Evolutionary conservation across 768 basidiomycete genomes (phyloP).

Genomic region (Pisolithus albus): DNA sequence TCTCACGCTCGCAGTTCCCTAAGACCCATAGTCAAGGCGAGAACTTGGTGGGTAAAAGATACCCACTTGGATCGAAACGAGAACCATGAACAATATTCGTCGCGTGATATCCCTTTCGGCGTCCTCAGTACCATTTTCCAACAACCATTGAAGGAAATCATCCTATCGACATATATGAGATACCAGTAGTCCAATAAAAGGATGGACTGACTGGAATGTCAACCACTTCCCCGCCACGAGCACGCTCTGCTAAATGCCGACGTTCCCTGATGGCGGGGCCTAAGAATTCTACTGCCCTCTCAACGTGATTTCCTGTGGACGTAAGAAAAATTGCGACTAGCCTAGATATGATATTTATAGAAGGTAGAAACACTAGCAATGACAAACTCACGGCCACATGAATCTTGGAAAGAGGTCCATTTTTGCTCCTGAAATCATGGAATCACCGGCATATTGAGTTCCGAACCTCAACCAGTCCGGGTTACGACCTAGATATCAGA

Average conservation of each 20-base stretch:
- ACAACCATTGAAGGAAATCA: constrained; percentile 30
- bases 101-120: constrained; percentile 16
- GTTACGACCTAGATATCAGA: constrained; percentile 27
- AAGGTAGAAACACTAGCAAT: too few relatives aligned
- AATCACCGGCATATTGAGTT: constrained; percentile 23
- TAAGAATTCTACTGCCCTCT: constrained; percentile 9
- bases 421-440: constrained; percentile 12
- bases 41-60: neutral
- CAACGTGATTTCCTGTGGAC: neutral
- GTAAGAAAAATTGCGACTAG: constrained; percentile 12
- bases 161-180: constrained; percentile 12
- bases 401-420: constrained; percentile 27
- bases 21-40: neutral
- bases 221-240: neutral
- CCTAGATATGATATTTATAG: constrained; percentile 5
- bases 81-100: constrained; percentile 8
- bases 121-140: constrained; percentile 18
- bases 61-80: constrained; percentile 19
- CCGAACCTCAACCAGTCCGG: constrained; percentile 25
- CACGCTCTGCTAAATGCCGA: neutral
- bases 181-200: neutral
- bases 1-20: neutral
- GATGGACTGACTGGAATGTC: constrained; percentile 2
- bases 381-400: constrained; percentile 23
- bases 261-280: constrained; percentile 26